Conservation (phyloP, 305 asterid species). For the Ilex paraguariensis region DNA sequence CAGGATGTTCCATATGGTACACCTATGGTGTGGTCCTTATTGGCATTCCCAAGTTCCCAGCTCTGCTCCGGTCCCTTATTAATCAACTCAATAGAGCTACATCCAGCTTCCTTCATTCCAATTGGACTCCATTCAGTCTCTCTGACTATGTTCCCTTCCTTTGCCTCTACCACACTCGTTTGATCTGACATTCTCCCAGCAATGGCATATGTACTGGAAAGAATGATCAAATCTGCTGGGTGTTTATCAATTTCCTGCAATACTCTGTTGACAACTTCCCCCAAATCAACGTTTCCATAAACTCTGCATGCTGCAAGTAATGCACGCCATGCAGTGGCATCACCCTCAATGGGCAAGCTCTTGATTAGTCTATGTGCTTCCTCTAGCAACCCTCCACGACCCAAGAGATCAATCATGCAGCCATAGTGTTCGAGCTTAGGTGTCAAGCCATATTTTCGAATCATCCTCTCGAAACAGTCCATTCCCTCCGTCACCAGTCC, state of each 20-base stretch:
- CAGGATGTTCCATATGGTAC: too few relatives aligned
- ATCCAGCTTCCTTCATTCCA: conserved; percentile 6
- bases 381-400: conserved; percentile 56
- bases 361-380: conserved; percentile 43
- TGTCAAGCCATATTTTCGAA: conserved; percentile 33
- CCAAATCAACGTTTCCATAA: conserved; percentile 46
- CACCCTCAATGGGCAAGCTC: conserved; percentile 42
- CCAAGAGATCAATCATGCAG: conserved; percentile 61
- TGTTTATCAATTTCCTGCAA: conserved; percentile 39
- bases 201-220: conserved; percentile 38
- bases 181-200: conserved; percentile 36
- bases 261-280: conserved; percentile 36
- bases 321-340: conserved; percentile 60
- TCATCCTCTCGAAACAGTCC: conserved; percentile 44
- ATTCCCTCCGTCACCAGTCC: conserved; percentile 53
- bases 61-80: background rate
- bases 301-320: conserved; percentile 63
- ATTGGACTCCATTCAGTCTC: conserved; percentile 38
- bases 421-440: conserved; percentile 66
- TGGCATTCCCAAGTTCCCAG: background rate
- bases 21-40: too few relatives aligned
- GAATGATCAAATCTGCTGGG: conserved; percentile 40
- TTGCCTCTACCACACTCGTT: conserved; percentile 14
- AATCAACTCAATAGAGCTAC: background rate
- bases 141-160: conserved; percentile 13